These are phyloP conservation scores for Bacterosira constricta DNA, from an alignment of 108 stramenopile species.

Conservation along the genomic window DNA sequence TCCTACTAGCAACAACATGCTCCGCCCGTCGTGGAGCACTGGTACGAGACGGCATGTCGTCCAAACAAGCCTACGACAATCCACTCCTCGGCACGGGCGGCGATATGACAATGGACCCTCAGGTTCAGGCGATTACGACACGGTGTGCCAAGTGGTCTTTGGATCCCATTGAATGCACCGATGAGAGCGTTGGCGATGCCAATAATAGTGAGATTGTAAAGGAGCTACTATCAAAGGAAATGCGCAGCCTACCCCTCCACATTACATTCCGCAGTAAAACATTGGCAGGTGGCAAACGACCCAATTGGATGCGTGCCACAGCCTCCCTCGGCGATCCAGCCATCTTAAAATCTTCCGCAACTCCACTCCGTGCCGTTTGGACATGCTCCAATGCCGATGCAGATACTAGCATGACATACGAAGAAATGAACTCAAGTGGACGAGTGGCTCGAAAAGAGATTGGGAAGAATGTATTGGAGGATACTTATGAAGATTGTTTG, in stretches of 20 bases:
- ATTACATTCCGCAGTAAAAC: conserved; percentile 37
- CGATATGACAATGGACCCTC: conserved; percentile 41
- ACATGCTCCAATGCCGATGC: conserved; percentile 30
- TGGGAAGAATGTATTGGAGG: conserved; percentile 33
- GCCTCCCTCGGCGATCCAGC: conserved; percentile 21
- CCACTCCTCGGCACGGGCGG: conserved; percentile 19
- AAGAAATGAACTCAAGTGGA: conserved; percentile 7
- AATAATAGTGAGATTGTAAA: neutral
- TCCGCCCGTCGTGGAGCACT: conserved; percentile 42
- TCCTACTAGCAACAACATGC: neutral
- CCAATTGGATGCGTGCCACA: conserved; percentile 51
- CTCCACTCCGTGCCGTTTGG: conserved; percentile 45
- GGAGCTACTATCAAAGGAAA: neutral
- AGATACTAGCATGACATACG: conserved; percentile 24
- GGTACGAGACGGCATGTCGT: conserved; percentile 43
- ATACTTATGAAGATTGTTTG: conserved; percentile 44
- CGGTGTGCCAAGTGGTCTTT: conserved; percentile 31
- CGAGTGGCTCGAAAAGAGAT: conserved; percentile 23
- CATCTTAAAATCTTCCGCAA: neutral
- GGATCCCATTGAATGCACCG: conserved; percentile 20
- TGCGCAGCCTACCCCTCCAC: conserved; percentile 19
- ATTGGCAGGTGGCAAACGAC: conserved; percentile 35
- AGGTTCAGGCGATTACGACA: conserved; percentile 34
- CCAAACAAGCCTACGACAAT: conserved; percentile 44
- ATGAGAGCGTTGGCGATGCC: neutral